phyloP scores from a whole-genome alignment of 305 asterid genomes.

The Withania somnifera region DNA sequence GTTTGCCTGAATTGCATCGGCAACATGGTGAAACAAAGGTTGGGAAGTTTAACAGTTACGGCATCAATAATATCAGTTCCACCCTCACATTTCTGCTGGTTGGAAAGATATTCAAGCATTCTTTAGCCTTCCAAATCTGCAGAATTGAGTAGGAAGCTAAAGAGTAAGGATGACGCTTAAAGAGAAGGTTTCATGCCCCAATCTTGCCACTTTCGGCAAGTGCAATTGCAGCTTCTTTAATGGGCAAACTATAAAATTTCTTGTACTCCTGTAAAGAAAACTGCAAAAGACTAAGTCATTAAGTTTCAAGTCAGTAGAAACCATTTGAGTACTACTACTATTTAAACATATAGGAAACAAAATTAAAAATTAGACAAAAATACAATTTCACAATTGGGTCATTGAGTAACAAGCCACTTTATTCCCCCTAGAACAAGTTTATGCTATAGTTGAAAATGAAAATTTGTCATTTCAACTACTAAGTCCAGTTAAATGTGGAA shows the following conservation, averaged over 20 bases:
- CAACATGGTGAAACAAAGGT: conserved; percentile 82
- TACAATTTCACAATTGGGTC: no score
- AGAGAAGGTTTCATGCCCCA: conserved; percentile 86
- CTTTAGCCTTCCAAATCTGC: conserved; percentile 99
- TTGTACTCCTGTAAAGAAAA: conserved; percentile 80
- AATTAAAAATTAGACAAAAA: no score
- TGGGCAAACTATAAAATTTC: conserved; percentile 60
- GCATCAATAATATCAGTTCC: conserved; percentile 87
- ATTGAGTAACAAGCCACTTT: no score
- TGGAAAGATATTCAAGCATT: conserved; percentile 82
- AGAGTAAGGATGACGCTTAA: conserved; percentile 90
- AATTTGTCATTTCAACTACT: neutral
- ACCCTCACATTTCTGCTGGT: conserved; percentile 77
- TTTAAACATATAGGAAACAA: neutral
- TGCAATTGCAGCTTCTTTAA: conserved; percentile 55
- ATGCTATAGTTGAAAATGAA: neutral
- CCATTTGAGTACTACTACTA: conserved; percentile 10
- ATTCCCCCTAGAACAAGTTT: no score
- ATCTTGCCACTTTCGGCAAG: conserved; percentile 92
- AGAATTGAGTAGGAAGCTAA: conserved; percentile 39
- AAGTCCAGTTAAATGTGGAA: neutral
- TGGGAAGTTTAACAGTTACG: conserved; percentile 88
- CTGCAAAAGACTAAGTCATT: conserved; percentile 71
- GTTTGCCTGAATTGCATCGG: conserved; percentile 96
- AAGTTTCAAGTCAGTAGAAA: conserved; percentile 51